Conservation (phyloP, 306 rosid species). For the Inga laurina region DNA sequence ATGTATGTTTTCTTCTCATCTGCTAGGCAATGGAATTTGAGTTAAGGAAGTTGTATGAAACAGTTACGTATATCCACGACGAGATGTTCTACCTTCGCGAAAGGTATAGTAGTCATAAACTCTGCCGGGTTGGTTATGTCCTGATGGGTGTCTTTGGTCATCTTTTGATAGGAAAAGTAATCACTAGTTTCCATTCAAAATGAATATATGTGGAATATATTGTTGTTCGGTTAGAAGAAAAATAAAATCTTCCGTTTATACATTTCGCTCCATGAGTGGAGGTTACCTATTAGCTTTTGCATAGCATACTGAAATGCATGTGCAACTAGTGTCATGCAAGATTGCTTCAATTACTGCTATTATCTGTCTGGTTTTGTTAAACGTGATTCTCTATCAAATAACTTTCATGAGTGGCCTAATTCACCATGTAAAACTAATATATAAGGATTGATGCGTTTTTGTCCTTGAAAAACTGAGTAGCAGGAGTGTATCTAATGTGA, state of each 20-base stretch:
- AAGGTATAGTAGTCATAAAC: constrained; percentile 52
- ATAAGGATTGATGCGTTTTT: constrained; percentile 10
- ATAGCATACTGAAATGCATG: background rate
- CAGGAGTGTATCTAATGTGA: background rate
- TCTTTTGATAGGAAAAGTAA: constrained; percentile 18
- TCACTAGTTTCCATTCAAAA: constrained; percentile 6
- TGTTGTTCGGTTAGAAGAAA: background rate
- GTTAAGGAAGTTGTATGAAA: constrained; percentile 71
- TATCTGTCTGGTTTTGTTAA: background rate
- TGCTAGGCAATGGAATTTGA: constrained; percentile 84
- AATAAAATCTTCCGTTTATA: constrained; percentile 4
- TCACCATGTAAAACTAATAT: background rate
- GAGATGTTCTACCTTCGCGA: constrained; percentile 98
- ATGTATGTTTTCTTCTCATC: constrained; percentile 26
- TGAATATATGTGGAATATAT: constrained; percentile 9
- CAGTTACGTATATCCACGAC: constrained; percentile 74
- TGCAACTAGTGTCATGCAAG: background rate
- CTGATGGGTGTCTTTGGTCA: constrained; percentile 9
- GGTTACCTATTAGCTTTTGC: constrained; percentile 8
- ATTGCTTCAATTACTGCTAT: constrained; percentile 20
- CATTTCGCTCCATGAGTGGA: background rate
- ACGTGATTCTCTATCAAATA: background rate
- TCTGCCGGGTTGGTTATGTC: constrained; percentile 3
- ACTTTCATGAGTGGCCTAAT: background rate
- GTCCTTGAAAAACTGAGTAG: background rate